phyloP scores from a whole-genome alignment of 2,329 filamentous ascomycete species.

The Arthroderma sp. region DNA sequence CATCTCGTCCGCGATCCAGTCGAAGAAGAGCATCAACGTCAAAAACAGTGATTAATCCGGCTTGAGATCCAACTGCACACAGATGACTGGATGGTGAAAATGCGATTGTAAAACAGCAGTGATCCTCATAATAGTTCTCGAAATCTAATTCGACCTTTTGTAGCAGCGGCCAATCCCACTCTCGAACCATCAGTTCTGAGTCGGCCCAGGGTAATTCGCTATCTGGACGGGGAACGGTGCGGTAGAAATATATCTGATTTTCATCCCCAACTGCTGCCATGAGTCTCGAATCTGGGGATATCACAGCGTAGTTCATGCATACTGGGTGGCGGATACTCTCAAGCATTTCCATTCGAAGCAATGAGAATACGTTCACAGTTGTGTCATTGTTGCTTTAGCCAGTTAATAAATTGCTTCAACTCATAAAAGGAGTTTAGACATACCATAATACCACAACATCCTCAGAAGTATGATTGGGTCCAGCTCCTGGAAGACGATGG shows the following conservation, averaged over 20 bases:
- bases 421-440: conserved; percentile 7
- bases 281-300: conserved; percentile 74
- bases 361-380: conserved; percentile 69
- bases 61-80: conserved; percentile 39
- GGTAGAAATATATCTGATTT: conserved; percentile 71
- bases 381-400: conserved; percentile 82
- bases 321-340: conserved; percentile 63
- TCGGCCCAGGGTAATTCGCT: conserved; percentile 15
- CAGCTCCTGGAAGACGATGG: conserved; percentile 39
- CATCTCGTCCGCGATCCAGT: conserved; percentile 39
- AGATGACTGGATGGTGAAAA: conserved; percentile 37
- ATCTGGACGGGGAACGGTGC: conserved; percentile 17
- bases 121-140: conserved; percentile 26
- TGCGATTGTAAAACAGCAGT: conserved; percentile 36
- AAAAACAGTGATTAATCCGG: conserved; percentile 35
- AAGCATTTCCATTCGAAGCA: conserved; percentile 55
- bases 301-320: conserved; percentile 84
- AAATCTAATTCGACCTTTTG: conserved; percentile 29
- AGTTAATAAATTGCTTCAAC: conserved; percentile 41
- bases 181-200: conserved; percentile 22
- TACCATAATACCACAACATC: conserved; percentile 42
- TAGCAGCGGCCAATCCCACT: conserved; percentile 30
- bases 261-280: conserved; percentile 80
- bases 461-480: conserved; percentile 36
- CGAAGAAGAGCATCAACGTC: conserved; percentile 25